Base-by-base conservation (phyloP, 2,329 filamentous ascomycete genomes). In the Tolypocladium inflatum region DNA sequence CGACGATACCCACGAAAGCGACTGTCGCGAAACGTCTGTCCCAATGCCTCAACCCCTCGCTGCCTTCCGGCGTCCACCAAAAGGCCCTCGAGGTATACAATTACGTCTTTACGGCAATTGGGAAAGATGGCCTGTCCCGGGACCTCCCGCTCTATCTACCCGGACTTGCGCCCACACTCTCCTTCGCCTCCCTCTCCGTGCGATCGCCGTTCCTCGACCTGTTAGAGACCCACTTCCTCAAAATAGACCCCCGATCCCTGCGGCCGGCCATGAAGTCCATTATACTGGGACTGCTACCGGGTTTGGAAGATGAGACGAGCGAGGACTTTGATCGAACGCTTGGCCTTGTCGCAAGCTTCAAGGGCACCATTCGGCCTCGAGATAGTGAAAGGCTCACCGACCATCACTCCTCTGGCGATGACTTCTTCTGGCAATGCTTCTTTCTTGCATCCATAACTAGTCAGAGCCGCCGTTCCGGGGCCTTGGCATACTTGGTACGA, bases 371-470 rank as follows among this genome's bases (percentile, higher is more conserved):
- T 65, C 79, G 86, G 58, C 76, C 85, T 35, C 65, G 73, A 10
- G 73, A 74, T 33, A 79, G 80, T 60, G 75, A 81, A 62, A 75
- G 73, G 57, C 78, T 78, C 62, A 83, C 74, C 38, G 72, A 70
- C 57, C 79, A 73, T 42, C 83, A 82, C 71, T 82, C 77, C 52
- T 80, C 80, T 10, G 85, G 86, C 11, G 90, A 92, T 63, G 89
- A 90, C 63, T 97, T 94, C 71, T 99, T 97, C 71, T 99, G 94
- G 94, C 94, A 99, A 74, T 97, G 91, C 70, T 88, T 99, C 68
- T 97, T 99, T 67, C 77, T 99, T 21, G 91, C 93, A 11, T 88
- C 90, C 21, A 94, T 99, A 60, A 97, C 94, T 1, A 93, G 92
- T 66, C 83, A 90, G 48, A 91, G 87, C 60, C 83, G 93, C 60